phyloP scores from a whole-genome alignment of 2,329 filamentous ascomycete species.

The Tolypocladium amazonense region DNA sequence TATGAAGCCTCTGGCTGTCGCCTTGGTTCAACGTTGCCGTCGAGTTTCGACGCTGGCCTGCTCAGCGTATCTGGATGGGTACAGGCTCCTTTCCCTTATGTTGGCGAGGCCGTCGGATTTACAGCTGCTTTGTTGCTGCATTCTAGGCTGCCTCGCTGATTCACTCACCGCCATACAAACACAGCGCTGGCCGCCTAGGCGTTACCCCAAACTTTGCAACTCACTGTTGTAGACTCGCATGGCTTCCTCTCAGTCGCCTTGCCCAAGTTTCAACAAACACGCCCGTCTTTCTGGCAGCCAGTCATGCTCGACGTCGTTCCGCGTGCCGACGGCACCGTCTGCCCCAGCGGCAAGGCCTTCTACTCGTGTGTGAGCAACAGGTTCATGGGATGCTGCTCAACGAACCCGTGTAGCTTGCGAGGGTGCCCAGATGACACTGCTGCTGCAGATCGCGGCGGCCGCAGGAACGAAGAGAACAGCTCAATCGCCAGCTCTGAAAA shows the following conservation, averaged over 20 bases:
- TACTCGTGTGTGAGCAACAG: constrained; percentile 25
- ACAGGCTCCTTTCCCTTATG: neutral
- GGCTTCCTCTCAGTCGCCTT: neutral
- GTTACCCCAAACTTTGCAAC: neutral
- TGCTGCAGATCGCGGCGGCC: neutral
- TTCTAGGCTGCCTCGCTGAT: neutral
- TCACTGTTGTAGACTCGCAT: neutral
- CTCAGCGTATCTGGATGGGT: neutral
- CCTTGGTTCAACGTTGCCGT: neutral
- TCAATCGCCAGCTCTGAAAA: neutral
- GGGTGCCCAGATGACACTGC: constrained; percentile 16
- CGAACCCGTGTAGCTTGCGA: constrained; percentile 27
- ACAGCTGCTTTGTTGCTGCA: neutral
- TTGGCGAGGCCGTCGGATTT: neutral
- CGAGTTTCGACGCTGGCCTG: neutral
- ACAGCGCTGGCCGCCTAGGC: neutral
- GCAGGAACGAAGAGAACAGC: neutral
- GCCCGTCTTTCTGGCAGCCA: neutral
- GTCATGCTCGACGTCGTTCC: neutral
- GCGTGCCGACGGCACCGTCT: constrained; percentile 8
- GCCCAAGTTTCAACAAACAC: neutral
- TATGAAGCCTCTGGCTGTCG: neutral
- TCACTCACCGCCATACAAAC: neutral
- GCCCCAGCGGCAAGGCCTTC: constrained; percentile 18
- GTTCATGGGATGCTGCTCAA: constrained; percentile 34